Percentiles rank a stretch among this genome's conserved stretches.
Evolutionary conservation across 2,329 filamentous ascomycete species (phyloP).

Genomic region (Monilinia aucupariae): DNA sequence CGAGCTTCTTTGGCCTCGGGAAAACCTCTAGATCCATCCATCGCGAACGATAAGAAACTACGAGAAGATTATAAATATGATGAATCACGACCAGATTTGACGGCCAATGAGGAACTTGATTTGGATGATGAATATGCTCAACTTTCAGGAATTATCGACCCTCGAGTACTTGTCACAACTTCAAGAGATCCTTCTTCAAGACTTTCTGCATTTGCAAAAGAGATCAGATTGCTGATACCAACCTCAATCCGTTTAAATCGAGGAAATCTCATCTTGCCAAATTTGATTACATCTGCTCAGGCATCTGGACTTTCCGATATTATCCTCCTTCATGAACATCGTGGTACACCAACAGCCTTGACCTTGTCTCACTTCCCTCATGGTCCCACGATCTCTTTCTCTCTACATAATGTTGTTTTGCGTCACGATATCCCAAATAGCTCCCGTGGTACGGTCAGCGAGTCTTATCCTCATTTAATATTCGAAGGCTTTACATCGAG

Average conservation of each 20-base stretch:
- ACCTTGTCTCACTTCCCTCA: conserved; percentile 85
- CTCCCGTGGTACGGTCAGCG: conserved; percentile 79
- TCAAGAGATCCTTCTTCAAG: conserved; percentile 81
- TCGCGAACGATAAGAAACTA: conserved; percentile 80
- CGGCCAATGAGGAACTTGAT: conserved; percentile 62
- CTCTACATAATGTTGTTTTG: conserved; percentile 85
- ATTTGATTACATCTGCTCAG: conserved; percentile 77
- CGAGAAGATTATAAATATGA: conserved; percentile 91
- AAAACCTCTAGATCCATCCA: conserved; percentile 72
- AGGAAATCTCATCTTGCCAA: conserved; percentile 81
- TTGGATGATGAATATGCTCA: conserved; percentile 87
- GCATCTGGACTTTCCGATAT: conserved; percentile 78
- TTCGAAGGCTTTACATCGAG: conserved; percentile 88
- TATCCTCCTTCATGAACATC: conserved; percentile 83
- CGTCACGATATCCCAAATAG: conserved; percentile 89
- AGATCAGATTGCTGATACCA: conserved; percentile 76
- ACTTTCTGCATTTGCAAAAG: conserved; percentile 86
- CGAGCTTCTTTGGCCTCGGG: conserved; percentile 83
- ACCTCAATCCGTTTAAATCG: conserved; percentile 85
- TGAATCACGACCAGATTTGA: conserved; percentile 67
- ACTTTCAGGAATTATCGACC: conserved; percentile 86
- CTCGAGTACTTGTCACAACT: conserved; percentile 83
- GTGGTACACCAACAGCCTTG: conserved; percentile 84
- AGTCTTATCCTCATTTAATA: conserved; percentile 89
- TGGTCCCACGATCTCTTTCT: conserved; percentile 82